A percentile compares a stretch with the other conserved stretches of the same genome.
phyloP scores from a whole-genome alignment of 257 asterid species.

The Ajuga chamaepitys region DNA sequence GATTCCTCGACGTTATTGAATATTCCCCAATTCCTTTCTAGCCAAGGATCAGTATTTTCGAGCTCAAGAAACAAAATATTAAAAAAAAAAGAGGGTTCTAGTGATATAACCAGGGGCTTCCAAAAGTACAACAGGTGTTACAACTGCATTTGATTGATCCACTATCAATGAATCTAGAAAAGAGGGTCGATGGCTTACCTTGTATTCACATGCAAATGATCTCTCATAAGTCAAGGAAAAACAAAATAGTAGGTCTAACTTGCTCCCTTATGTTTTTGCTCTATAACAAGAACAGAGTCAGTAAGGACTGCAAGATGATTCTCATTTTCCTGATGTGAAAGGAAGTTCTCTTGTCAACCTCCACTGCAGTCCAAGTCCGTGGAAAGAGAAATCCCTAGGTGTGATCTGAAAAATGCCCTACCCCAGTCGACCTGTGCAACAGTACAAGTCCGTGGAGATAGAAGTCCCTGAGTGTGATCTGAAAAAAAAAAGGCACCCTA shows the following conservation, averaged over 20 bases:
- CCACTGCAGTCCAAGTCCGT: background rate
- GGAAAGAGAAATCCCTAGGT: background rate
- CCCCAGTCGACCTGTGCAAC: background rate
- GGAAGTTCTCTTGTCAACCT: background rate
- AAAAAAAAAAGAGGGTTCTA: background rate
- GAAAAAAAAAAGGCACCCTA: background rate
- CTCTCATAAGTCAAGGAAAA: background rate
- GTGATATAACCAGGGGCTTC: background rate
- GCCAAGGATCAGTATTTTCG: slow-evolving; percentile 11
- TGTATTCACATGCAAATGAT: background rate
- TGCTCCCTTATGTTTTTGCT: background rate
- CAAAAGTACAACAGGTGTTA: background rate
- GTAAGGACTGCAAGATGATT: background rate
- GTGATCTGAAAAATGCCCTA: background rate
- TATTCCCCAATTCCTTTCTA: no score
- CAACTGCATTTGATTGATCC: background rate
- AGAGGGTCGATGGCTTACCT: background rate
- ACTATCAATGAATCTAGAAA: background rate
- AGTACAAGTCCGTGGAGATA: background rate
- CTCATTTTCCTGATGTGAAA: background rate
- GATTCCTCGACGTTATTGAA: no score
- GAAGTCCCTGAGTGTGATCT: background rate
- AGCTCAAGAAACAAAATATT: slow-evolving; percentile 12
- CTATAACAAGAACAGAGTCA: background rate
- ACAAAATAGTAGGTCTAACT: background rate